A percentile compares a stretch with the other conserved stretches of the same genome.
These are phyloP conservation scores for Coemansia sp. DNA, from an alignment of 192 early-diverging fungal genomes.

Conservation along the genomic window DNA sequence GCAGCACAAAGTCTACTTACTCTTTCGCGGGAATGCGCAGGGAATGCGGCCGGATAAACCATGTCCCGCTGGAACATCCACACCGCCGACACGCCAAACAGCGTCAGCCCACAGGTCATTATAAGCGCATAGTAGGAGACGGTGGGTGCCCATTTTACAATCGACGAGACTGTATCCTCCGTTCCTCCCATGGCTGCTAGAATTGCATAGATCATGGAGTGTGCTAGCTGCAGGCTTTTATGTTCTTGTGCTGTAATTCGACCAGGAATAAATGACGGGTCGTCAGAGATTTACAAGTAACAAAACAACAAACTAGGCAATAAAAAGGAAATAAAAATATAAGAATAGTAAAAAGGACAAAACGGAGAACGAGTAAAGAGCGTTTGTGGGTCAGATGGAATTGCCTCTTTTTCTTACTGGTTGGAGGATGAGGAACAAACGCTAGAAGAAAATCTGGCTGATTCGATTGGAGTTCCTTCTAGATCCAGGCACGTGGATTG, in stretches of 20 bases:
- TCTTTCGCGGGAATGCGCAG: conserved; percentile 49
- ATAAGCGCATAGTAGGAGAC: conserved; percentile 39
- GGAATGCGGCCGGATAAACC: conserved; percentile 71
- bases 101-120: conserved; percentile 10
- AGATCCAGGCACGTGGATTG: too few species aligned
- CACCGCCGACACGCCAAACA: conserved; percentile 45
- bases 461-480: too few species aligned
- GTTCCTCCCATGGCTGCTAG: conserved; percentile 39
- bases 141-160: conserved; percentile 37
- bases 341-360: background rate
- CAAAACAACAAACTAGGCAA: background rate
- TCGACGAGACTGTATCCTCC: conserved; percentile 25
- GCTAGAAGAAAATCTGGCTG: too few species aligned
- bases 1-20: conserved; percentile 12
- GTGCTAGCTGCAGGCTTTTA: background rate
- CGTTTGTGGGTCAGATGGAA: too few species aligned
- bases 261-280: background rate
- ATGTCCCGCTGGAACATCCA: conserved; percentile 76
- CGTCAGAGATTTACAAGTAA: background rate
- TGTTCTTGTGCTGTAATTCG: background rate
- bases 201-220: conserved; percentile 46
- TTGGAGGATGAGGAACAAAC: too few species aligned
- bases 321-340: background rate
- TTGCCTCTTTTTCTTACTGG: too few species aligned
- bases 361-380: too few species aligned